Percentiles rank a stretch among this genome's conserved stretches.
Conservation (phyloP, 805 yeast genomes). For the Priceomyces medius region DNA sequence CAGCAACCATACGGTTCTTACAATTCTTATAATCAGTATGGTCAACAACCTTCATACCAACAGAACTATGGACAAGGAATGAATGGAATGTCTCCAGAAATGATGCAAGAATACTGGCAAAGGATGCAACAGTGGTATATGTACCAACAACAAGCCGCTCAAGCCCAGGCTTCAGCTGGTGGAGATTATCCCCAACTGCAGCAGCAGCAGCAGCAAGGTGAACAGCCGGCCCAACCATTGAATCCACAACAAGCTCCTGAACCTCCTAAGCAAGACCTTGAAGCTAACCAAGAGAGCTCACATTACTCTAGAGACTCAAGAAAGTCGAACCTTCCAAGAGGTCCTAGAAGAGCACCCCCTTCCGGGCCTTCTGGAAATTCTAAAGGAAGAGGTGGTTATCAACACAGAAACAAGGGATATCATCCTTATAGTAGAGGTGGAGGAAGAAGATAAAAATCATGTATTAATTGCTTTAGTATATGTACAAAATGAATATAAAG, state of each 20-base stretch:
- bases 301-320: conserved; percentile 20
- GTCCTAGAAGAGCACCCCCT: conserved; percentile 48
- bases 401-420: conserved; percentile 29
- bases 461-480: neutral
- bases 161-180: conserved; percentile 19
- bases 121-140: conserved; percentile 65
- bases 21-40: conserved; percentile 22
- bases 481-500: conserved; percentile 3
- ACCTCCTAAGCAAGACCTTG: conserved; percentile 10
- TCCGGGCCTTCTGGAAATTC: conserved; percentile 32
- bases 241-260: conserved; percentile 32
- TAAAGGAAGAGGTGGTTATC: conserved; percentile 33
- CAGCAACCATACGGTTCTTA: conserved; percentile 23
- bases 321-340: conserved; percentile 47
- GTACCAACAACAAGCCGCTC: conserved; percentile 52
- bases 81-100: conserved; percentile 46
- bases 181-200: conserved; percentile 19
- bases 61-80: conserved; percentile 22
- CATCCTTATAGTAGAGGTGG: conserved; percentile 48
- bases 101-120: conserved; percentile 64
- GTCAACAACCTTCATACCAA: conserved; percentile 16
- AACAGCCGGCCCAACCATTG: conserved; percentile 40
- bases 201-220: conserved; percentile 15
- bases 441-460: conserved; percentile 23
- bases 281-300: conserved; percentile 13